phyloP scores from a whole-genome alignment of 2,329 filamentous ascomycete species.

The Ascosphaera pollenicola region DNA sequence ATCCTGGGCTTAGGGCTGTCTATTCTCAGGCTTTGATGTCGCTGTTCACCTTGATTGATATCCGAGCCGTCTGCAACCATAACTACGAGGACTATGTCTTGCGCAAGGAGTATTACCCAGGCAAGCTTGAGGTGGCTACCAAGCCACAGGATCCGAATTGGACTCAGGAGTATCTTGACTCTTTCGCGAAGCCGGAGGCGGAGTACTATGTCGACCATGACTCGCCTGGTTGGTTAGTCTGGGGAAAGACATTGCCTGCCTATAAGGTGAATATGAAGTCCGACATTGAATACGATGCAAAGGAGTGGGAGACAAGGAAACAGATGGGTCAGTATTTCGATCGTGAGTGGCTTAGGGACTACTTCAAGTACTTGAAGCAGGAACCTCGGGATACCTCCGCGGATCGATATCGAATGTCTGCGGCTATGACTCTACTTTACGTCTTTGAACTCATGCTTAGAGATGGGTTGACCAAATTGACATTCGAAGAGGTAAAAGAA shows the following conservation, averaged over 20 bases:
- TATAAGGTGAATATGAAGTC: conserved; percentile 46
- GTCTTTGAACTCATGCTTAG: conserved; percentile 70
- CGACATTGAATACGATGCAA: conserved; percentile 56
- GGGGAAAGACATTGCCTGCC: conserved; percentile 70
- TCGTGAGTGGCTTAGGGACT: conserved; percentile 65
- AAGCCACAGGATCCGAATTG: conserved; percentile 53
- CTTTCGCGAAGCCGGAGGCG: conserved; percentile 55
- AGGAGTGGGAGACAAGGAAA: conserved; percentile 49
- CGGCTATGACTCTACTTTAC: conserved; percentile 68
- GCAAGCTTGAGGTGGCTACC: conserved; percentile 54
- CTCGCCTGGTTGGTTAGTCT: conserved; percentile 89
- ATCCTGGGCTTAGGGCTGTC: conserved; percentile 62
- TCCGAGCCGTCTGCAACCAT: conserved; percentile 66
- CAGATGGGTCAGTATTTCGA: conserved; percentile 66
- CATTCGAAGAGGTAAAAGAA: conserved; percentile 71
- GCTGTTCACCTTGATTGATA: conserved; percentile 68
- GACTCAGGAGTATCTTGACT: conserved; percentile 55
- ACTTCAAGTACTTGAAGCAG: conserved; percentile 88
- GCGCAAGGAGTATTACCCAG: conserved; percentile 55
- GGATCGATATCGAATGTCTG: conserved; percentile 78
- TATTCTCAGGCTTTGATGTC: conserved; percentile 62
- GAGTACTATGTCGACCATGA: conserved; percentile 85
- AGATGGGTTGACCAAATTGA: conserved; percentile 52
- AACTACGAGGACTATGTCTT: conserved; percentile 70
- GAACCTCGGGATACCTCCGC: conserved; percentile 64